A percentile compares a stretch with the other conserved stretches of the same genome.
These are phyloP conservation scores for Axilococcus clingmanii DNA, from an alignment of 139 green algal species.

Conservation along the genomic window DNA sequence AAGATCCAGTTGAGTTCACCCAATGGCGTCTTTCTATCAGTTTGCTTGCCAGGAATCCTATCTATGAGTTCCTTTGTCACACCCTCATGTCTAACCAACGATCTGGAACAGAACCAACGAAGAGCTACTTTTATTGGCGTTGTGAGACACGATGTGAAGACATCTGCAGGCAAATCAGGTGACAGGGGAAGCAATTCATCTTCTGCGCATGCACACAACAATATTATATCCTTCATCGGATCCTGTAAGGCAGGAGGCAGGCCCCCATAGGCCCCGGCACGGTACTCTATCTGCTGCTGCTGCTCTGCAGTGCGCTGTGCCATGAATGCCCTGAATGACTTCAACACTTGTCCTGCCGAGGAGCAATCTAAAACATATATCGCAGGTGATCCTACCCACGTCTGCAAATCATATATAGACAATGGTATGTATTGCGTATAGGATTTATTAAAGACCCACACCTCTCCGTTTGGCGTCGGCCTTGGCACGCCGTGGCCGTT, in stretches of 20 bases:
- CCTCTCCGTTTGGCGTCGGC: conserved; percentile 93
- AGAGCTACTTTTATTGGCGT: conserved; percentile 95
- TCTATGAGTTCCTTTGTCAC: conserved; percentile 76
- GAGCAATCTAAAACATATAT: conserved; percentile 99
- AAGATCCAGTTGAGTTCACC: conserved; percentile 99
- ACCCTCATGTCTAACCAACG: conserved; percentile 46
- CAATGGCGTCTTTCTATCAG: conserved; percentile 94
- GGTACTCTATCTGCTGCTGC: conserved; percentile 9
- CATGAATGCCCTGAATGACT: conserved; percentile 58
- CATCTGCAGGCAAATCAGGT: conserved; percentile 84
- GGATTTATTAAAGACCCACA: conserved; percentile 94
- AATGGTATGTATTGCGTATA: conserved; percentile 99
- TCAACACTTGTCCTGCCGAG: conserved; percentile 81
- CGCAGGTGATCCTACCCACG: conserved; percentile 81
- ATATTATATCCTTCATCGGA: conserved; percentile 66
- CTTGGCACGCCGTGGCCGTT: conserved; percentile 97
- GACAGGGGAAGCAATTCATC: conserved; percentile 86
- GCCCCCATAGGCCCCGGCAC: neutral
- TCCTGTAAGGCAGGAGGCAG: conserved; percentile 16
- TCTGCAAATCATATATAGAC: conserved; percentile 91
- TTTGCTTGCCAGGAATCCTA: conserved; percentile 70
- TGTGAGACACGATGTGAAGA: conserved; percentile 97
- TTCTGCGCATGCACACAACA: conserved; percentile 82
- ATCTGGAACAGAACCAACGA: conserved; percentile 65
- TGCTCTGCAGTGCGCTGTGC: conserved; percentile 16